phyloP scores from a whole-genome alignment of 495 filamentous ascomycete species.

The Chaetomium fimeti region DNA sequence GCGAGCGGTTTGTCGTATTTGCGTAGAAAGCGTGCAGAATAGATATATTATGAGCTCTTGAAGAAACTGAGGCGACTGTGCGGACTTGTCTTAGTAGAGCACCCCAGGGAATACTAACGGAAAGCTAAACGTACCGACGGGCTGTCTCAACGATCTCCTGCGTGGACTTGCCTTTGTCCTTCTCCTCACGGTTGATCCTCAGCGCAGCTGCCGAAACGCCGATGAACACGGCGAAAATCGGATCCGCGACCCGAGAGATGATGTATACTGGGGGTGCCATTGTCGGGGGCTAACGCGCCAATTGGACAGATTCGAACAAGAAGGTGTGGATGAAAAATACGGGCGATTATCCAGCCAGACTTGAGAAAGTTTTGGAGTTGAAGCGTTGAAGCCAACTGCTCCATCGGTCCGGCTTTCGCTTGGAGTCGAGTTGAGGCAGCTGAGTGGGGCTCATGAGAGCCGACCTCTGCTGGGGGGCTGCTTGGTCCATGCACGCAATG shows the following conservation, averaged over 20 bases:
- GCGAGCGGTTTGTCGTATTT: neutral
- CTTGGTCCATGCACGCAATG: neutral
- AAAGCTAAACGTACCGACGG: slow-evolving; percentile 43
- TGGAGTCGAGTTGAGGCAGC: neutral
- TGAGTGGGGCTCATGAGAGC: neutral
- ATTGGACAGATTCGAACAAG: neutral
- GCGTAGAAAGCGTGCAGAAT: neutral
- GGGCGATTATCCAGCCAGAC: too few species aligned
- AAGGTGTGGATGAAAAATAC: neutral
- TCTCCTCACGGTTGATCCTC: slow-evolving; percentile 80
- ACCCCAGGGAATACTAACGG: neutral
- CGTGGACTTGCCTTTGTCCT: slow-evolving; percentile 59
- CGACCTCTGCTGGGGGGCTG: neutral
- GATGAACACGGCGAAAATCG: slow-evolving; percentile 81
- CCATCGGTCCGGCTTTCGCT: neutral
- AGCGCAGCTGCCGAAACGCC: slow-evolving; percentile 63
- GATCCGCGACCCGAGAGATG: slow-evolving; percentile 71
- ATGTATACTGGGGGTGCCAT: slow-evolving; percentile 56
- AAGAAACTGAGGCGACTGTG: slow-evolving; percentile 33
- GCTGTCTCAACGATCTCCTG: slow-evolving; percentile 51
- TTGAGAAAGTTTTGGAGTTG: too few species aligned
- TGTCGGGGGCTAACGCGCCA: neutral
- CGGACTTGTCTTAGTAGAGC: neutral
- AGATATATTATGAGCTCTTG: slow-evolving; percentile 24
- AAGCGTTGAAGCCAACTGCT: too few species aligned